Evolutionary conservation across 768 basidiomycete genomes (phyloP).

Genomic region (Mycena vitilis): DNA sequence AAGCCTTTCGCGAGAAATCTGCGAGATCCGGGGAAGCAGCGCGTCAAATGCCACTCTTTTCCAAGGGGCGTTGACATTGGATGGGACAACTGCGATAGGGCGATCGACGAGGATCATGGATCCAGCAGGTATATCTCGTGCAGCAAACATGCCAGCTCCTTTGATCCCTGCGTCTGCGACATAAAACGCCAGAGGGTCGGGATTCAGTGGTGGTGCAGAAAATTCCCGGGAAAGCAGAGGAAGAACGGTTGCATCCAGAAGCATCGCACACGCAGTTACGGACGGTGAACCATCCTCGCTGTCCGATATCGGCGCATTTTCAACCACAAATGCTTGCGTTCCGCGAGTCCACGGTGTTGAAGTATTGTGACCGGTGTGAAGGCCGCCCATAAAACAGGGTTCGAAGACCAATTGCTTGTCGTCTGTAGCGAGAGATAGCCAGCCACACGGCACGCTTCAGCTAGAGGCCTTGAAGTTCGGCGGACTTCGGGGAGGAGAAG

Average conservation of each 20-base stretch:
- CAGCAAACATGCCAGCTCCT: slow-evolving; percentile 46
- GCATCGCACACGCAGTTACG: slow-evolving; percentile 29
- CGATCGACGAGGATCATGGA: slow-evolving; percentile 43
- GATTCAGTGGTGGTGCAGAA: neutral
- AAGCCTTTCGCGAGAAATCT: slow-evolving; percentile 35
- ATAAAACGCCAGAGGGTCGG: slow-evolving; percentile 18
- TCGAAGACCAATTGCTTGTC: neutral
- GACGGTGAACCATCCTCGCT: neutral
- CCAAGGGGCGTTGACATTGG: slow-evolving; percentile 31
- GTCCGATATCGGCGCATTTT: slow-evolving; percentile 25
- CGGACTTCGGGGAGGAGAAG: too few species aligned
- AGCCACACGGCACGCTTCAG: too few species aligned
- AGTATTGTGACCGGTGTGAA: neutral
- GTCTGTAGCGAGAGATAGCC: too few species aligned
- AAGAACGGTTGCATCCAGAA: slow-evolving; percentile 27
- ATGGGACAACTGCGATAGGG: slow-evolving; percentile 42
- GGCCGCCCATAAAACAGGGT: neutral
- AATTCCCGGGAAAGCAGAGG: slow-evolving; percentile 23
- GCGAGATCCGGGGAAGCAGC: slow-evolving; percentile 38
- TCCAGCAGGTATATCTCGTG: slow-evolving; percentile 24
- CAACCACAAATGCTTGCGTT: slow-evolving; percentile 20
- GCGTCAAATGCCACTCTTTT: slow-evolving; percentile 39
- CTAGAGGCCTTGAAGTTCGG: too few species aligned
- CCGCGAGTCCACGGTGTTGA: slow-evolving; percentile 15
- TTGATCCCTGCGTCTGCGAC: slow-evolving; percentile 35